Evolutionary conservation across 1,139 yeast species (phyloP), one percentile per base, ranked within the genome.

Genomic region (Diutina pseudorugosa): DNA sequence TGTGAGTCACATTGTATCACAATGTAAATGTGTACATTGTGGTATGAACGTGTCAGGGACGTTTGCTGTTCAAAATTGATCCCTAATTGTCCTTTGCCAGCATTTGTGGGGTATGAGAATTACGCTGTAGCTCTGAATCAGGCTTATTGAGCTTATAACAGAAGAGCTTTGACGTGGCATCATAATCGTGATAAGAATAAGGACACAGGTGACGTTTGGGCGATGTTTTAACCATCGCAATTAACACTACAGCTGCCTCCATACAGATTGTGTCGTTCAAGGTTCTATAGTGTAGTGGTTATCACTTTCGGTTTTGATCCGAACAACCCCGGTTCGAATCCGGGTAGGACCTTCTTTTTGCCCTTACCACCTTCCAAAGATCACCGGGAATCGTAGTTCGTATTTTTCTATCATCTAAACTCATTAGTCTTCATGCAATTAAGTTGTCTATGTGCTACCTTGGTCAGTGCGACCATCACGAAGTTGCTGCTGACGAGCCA

Each of bases 291-390:
- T 71, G 76, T 72, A 72, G 76, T 68, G 76, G 76, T 71, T 70
- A 72, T 72, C 76, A 72, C 76, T 61, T 65, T 68, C 66, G 76
- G 76, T 71, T 72, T 66, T 72, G 76, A 71, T 83, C 89, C 90
- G 83, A 72, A 76, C 80, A 82, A 85, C 91, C 89, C 89, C 91
- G 85, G 91, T 84, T 85, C 91, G 91, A 84, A 82, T 83, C 91
- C 90, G 90, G 90, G 89, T 81, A 80, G 82, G 89, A 83, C 89
- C 90, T 83, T 55, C 61, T 61, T 74, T 73, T 72, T 66, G 25
- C 27, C 27, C 16, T 16, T 20, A n/a, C n/a, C n/a, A 30, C n/a
- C 3, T 30, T 14, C 36, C 4, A 11, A 11, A 30, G 16, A 6
- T 30, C n/a, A 14, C 5, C n/a, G 2, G 7, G 1, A 12, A 30